These are phyloP conservation scores for Mucuna pruriens DNA, from an alignment of 306 rosid genomes.

Conservation along the genomic window DNA sequence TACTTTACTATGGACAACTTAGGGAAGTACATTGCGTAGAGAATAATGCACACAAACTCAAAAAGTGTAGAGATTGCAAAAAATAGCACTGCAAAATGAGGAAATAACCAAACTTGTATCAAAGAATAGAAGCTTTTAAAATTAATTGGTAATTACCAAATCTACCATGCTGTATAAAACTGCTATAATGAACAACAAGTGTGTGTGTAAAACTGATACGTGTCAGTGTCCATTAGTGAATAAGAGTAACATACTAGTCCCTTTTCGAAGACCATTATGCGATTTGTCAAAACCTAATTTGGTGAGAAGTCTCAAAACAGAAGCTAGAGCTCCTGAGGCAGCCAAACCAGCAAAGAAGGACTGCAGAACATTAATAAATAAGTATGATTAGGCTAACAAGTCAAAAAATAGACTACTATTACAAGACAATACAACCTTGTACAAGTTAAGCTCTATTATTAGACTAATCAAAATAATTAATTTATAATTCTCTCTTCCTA, in stretches of 20 bases:
- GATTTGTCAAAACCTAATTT: constrained; percentile 60
- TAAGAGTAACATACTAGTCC: constrained; percentile 59
- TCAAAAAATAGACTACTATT: not conserved
- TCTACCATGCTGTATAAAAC: not conserved
- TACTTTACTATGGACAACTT: constrained; percentile 71
- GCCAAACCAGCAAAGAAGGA: constrained; percentile 76
- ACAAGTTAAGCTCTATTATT: not conserved
- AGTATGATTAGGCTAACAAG: not conserved
- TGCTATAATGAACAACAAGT: not conserved
- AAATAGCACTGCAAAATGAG: constrained; percentile 62
- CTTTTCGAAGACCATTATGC: constrained; percentile 73
- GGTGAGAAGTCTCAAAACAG: constrained; percentile 67
- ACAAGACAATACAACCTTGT: not conserved
- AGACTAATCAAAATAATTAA: not conserved
- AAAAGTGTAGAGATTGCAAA: constrained; percentile 58
- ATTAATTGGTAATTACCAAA: not conserved
- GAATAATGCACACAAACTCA: constrained; percentile 67
- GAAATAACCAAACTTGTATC: not conserved
- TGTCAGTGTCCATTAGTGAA: not conserved
- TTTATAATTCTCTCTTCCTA: not conserved
- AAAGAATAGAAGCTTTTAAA: not conserved
- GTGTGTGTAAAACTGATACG: not conserved
- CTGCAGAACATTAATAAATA: constrained; percentile 40
- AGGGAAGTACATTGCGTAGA: constrained; percentile 69
- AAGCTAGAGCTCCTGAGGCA: constrained; percentile 74